Evolutionary conservation across 2,329 filamentous ascomycete genomes (phyloP).

Genomic region (Ophiocordyceps camponoti-saundersi): DNA sequence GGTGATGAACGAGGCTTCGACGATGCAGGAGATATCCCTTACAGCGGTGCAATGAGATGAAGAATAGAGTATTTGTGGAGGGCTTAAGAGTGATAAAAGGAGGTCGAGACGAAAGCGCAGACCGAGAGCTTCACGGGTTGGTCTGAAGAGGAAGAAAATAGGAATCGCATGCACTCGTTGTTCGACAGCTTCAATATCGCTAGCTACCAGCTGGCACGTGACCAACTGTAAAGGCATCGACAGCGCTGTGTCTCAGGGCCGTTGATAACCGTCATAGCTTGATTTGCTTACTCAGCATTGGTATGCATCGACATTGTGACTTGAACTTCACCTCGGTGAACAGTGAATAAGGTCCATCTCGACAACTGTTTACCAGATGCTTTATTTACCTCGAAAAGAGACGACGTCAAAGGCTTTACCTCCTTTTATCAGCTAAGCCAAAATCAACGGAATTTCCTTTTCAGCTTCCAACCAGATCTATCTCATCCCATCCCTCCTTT

Average conservation of each 20-base stretch:
- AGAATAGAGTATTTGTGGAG: slow-evolving; percentile 9
- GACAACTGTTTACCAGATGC: too few species aligned
- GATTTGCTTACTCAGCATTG: too few species aligned
- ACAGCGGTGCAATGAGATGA: slow-evolving; percentile 15
- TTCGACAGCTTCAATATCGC: neutral
- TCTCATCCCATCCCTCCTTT: neutral
- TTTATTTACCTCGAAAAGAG: neutral
- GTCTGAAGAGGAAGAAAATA: neutral
- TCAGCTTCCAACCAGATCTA: neutral
- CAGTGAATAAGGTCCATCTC: too few species aligned
- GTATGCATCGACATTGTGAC: neutral
- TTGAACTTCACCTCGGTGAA: too few species aligned
- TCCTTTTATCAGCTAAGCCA: neutral
- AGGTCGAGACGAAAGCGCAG: neutral
- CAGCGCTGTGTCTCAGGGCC: too few species aligned
- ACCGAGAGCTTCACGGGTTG: neutral
- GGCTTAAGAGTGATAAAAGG: neutral
- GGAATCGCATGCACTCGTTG: neutral
- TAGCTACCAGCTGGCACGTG: neutral
- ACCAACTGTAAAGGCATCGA: neutral
- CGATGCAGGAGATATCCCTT: slow-evolving; percentile 23
- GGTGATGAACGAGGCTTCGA: slow-evolving; percentile 18
- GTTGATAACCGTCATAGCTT: too few species aligned
- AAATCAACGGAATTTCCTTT: neutral
- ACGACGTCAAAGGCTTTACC: neutral